Percentiles rank a stretch among this genome's conserved stretches.
Conservation (phyloP, 2,329 filamentous ascomycete genomes). For the Coniochaeta sp. region DNA sequence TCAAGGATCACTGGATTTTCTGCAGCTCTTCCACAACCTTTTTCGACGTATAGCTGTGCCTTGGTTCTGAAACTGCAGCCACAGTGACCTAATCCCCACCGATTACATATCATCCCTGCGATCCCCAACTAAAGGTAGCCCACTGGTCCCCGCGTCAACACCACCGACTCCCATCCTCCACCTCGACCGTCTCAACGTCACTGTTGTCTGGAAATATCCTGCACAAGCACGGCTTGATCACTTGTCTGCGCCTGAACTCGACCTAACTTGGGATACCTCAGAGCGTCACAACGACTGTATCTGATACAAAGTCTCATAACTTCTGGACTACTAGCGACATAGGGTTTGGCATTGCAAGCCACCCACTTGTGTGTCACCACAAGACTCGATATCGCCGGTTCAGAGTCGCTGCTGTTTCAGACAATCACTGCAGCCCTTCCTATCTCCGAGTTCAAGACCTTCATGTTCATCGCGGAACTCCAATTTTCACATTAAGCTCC, state of each 20-base stretch:
- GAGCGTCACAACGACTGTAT: background rate
- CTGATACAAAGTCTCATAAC: background rate
- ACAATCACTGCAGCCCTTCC: no score
- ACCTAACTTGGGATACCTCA: background rate
- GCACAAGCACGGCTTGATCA: background rate
- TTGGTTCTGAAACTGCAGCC: conserved; percentile 12
- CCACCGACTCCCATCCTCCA: background rate
- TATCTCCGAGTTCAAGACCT: background rate
- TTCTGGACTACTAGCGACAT: background rate
- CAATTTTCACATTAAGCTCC: background rate
- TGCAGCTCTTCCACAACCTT: background rate
- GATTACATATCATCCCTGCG: conserved; percentile 8
- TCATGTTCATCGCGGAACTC: background rate
- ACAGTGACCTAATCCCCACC: conserved; percentile 13
- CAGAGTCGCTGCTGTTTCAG: background rate
- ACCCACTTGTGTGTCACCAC: background rate
- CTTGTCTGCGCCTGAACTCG: background rate
- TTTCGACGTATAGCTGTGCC: no score
- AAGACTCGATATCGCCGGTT: background rate
- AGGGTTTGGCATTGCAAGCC: background rate
- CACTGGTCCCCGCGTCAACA: background rate
- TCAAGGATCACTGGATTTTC: background rate
- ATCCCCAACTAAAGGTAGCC: conserved; percentile 1
- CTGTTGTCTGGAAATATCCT: background rate
- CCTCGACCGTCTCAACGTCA: background rate